These are phyloP conservation scores for Blepharisma undulans DNA, from an alignment of 169 alveolate species.

Conservation along the genomic window DNA sequence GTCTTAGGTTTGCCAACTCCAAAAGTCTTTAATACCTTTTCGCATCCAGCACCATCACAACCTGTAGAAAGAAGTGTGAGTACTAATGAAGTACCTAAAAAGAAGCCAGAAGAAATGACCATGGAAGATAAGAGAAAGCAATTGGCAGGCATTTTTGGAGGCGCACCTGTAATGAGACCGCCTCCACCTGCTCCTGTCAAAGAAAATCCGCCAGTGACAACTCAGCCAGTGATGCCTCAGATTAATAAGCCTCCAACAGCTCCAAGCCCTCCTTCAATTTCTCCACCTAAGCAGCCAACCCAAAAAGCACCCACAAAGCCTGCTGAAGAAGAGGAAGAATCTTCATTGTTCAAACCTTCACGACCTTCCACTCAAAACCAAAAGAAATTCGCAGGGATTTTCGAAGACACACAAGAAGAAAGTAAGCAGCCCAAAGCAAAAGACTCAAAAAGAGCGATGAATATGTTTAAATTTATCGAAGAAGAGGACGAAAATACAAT, in stretches of 20 bases:
- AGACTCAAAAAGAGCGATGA: not conserved
- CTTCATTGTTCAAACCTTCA: not conserved
- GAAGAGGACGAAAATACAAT: slow-evolving; percentile 17
- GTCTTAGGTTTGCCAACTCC: slow-evolving; percentile 14
- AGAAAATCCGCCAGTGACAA: not conserved
- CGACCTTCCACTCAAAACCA: not conserved
- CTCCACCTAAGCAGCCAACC: slow-evolving; percentile 1
- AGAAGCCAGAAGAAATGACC: slow-evolving; percentile 19
- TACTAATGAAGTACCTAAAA: not conserved
- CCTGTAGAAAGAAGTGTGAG: not conserved
- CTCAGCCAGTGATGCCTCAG: not conserved
- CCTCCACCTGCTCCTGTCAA: not conserved
- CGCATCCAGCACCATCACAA: not conserved
- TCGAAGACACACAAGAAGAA: slow-evolving; percentile 12
- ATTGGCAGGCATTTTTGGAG: slow-evolving; percentile 20
- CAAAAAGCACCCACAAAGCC: not conserved
- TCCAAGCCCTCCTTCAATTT: not conserved
- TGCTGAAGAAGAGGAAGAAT: slow-evolving; percentile 18
- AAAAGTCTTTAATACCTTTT: not conserved
- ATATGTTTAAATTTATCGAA: slow-evolving; percentile 23
- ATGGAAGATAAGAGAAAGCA: slow-evolving; percentile 17
- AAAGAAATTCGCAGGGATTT: not conserved
- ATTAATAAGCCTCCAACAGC: not conserved
- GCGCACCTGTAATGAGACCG: not conserved
- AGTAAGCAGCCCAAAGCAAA: not conserved